Conservation (phyloP, 306 rosid species). For the Erythrophleum fordii region DNA sequence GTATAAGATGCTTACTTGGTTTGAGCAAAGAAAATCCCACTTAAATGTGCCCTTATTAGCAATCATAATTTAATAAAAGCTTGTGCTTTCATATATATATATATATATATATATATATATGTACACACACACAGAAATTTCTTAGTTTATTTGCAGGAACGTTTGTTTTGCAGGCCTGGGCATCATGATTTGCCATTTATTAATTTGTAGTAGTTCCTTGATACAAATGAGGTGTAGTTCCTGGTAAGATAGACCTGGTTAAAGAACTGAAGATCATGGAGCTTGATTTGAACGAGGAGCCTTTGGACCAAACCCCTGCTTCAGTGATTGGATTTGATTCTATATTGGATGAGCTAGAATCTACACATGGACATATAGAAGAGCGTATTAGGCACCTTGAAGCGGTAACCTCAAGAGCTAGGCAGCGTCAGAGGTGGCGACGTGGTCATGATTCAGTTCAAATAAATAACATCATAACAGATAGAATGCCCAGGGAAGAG, state of each 20-base stretch:
- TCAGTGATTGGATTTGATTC: slow-evolving; percentile 53
- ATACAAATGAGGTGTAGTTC: slow-evolving; percentile 31
- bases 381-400: slow-evolving; percentile 64
- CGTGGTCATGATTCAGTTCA: slow-evolving; percentile 39
- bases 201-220: slow-evolving; percentile 27
- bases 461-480: slow-evolving; percentile 24
- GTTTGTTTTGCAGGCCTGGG: background rate
- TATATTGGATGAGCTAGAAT: slow-evolving; percentile 62
- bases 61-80: background rate
- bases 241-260: slow-evolving; percentile 35
- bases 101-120: too few relatives aligned
- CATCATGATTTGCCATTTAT: slow-evolving; percentile 15
- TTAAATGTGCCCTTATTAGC: background rate
- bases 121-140: background rate
- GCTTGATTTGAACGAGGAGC: slow-evolving; percentile 62
- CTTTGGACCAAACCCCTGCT: slow-evolving; percentile 45
- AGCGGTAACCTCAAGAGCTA: slow-evolving; percentile 57
- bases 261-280: slow-evolving; percentile 55
- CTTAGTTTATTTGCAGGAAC: background rate
- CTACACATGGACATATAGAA: slow-evolving; percentile 60
- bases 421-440: slow-evolving; percentile 55
- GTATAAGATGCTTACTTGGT: slow-evolving; percentile 15
- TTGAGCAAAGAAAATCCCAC: background rate
- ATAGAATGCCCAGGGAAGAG: background rate
- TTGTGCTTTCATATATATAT: background rate